Evolutionary conservation across 2,329 filamentous ascomycete species (phyloP), one percentile per base, ranked within the genome.

Genomic region (Aspergillus sojae): DNA sequence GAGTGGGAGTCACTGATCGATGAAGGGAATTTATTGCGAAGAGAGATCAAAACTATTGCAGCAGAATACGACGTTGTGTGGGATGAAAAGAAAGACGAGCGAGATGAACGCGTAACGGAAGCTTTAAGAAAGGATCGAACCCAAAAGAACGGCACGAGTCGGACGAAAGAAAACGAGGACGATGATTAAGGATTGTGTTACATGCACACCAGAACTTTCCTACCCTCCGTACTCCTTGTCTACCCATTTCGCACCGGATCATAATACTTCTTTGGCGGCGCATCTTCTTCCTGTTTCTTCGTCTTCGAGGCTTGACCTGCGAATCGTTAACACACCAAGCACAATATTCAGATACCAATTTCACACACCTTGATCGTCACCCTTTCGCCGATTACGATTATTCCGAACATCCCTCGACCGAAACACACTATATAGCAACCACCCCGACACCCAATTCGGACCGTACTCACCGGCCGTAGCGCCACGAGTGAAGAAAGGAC

Each of bases 11-110:
- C 83, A 4, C 73, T 96, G 36, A 87, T 96, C 3, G 88, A 93
- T 55, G 93, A 96, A 66, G 92, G 89, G 0, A 97, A 96, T 74
- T 80, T 84, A 2, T 77, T 97, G 67, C 81, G 93, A 6, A 86
- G 85, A 67, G 94, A 97, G 78, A 91, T 97, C 76, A 91, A 90
- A 78, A 84, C 85, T 19, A 86, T 96, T 10, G 93, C 94, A 0
- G 86, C 89, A 39, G 93, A 97, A 78, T 97, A 97, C 75, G 93
- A 96, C 70, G 92, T 94, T 9, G 92, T 94, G 58, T 97, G 93
- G 92, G 87, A 96, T 71, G 92, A 95, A 80, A 85, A 83, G 65
- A 82, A 81, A 66, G 91, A 96, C 68, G 87, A 94, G 58, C 88
- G 87, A 14, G 86, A 90, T 70, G 85, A 90, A 67, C 80, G 77